These are phyloP conservation scores for Syncephalastrum sp. DNA, from an alignment of 371 early-diverging fungal species.

Conservation along the genomic window DNA sequence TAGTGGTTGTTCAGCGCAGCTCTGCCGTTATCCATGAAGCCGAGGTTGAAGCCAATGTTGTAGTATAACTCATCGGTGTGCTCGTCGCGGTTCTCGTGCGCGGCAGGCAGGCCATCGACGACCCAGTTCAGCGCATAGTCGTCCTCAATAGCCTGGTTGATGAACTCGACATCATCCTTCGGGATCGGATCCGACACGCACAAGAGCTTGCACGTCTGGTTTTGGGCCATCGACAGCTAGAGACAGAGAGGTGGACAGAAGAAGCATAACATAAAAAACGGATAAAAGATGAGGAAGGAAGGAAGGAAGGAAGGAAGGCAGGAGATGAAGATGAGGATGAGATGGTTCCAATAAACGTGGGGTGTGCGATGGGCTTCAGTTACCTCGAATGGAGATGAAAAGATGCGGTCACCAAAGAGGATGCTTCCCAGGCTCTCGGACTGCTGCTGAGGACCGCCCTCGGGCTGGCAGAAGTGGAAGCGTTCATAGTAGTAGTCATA, in stretches of 20 bases:
- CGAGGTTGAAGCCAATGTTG: constrained; percentile 81
- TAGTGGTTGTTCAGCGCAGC: constrained; percentile 45
- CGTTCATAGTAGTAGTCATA: constrained; percentile 83
- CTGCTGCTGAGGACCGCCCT: constrained; percentile 64
- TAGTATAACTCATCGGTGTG: constrained; percentile 62
- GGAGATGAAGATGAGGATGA: too few relatives aligned
- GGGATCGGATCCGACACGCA: constrained; percentile 65
- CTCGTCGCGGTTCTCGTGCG: constrained; percentile 60
- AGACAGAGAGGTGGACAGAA: not conserved
- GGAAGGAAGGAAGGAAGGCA: too few relatives aligned
- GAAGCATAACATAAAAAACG: not conserved
- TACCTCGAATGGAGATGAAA: constrained; percentile 81
- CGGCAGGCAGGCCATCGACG: constrained; percentile 94
- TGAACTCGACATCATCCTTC: constrained; percentile 75
- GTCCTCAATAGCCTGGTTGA: constrained; percentile 81
- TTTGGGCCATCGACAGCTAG: constrained; percentile 24
- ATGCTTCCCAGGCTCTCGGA: constrained; percentile 89
- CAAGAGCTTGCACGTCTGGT: constrained; percentile 59
- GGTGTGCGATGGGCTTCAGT: too few relatives aligned
- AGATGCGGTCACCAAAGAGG: constrained; percentile 96
- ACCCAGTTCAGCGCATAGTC: constrained; percentile 83
- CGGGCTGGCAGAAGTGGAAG: constrained; percentile 87
- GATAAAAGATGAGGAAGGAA: too few relatives aligned
- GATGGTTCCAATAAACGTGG: too few relatives aligned
- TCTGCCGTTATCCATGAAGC: constrained; percentile 23